These are phyloP conservation scores for Microthlaspi erraticum DNA, from an alignment of 345 rosid species.

Conservation along the genomic window DNA sequence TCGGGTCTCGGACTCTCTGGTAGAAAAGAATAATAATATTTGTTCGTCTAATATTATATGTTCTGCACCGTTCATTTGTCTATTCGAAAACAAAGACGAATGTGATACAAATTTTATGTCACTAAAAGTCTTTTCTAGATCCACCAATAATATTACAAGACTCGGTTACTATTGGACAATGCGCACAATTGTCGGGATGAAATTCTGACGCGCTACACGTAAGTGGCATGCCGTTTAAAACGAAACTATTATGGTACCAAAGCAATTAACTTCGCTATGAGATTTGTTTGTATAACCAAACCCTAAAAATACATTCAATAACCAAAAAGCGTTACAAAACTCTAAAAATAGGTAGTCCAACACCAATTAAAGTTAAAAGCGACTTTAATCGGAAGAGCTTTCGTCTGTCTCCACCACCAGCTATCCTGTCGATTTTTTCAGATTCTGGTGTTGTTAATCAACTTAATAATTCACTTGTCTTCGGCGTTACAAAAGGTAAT, in stretches of 20 bases:
- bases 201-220: conserved; percentile 25
- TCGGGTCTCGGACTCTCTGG: background rate
- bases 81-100: background rate
- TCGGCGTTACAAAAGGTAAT: conserved; percentile 33
- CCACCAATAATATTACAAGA: background rate
- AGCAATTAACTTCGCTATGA: conserved; percentile 2
- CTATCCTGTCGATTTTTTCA: background rate
- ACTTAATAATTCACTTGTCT: conserved; percentile 9
- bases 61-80: background rate
- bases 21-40: background rate
- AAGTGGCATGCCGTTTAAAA: conserved; percentile 37
- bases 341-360: conserved; percentile 28
- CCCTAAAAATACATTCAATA: conserved; percentile 16
- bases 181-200: conserved; percentile 1
- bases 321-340: conserved; percentile 15
- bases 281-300: conserved; percentile 25
- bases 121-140: too few relatives aligned
- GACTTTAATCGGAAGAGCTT: conserved; percentile 12
- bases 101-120: background rate
- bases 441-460: conserved; percentile 5
- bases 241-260: conserved; percentile 28
- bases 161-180: background rate
- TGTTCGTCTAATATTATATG: background rate
- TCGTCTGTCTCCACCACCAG: conserved; percentile 24
- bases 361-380: conserved; percentile 14